phyloP scores from a whole-genome alignment of 495 filamentous ascomycete species.

The Penicillium psychrofluorescens region DNA sequence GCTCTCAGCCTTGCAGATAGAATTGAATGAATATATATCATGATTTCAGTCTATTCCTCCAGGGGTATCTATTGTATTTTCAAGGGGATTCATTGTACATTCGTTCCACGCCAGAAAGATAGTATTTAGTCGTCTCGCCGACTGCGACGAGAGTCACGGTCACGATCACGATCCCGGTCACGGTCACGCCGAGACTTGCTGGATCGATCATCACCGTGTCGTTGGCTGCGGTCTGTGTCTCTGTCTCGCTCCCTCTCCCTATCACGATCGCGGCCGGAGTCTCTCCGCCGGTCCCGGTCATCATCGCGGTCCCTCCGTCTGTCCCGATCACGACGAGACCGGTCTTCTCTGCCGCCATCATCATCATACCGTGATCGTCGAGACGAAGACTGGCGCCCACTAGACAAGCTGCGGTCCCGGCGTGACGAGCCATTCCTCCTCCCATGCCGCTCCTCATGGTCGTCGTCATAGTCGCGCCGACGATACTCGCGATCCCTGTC shows the following conservation, averaged over 20 bases:
- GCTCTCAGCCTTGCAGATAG: constrained; percentile 1
- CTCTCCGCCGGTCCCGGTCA: constrained; percentile 23
- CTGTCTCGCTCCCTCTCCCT: constrained; percentile 1
- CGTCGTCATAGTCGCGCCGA: constrained; percentile 21
- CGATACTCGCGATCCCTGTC: constrained; percentile 22
- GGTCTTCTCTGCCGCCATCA: constrained; percentile 20
- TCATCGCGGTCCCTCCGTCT: constrained; percentile 20
- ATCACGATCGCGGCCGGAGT: constrained; percentile 23
- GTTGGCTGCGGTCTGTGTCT: constrained; percentile 18
- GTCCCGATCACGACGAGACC: constrained; percentile 20
- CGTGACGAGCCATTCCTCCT: constrained; percentile 25
- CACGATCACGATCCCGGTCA: constrained; percentile 24
- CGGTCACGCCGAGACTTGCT: constrained; percentile 26
- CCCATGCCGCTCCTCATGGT: constrained; percentile 21
- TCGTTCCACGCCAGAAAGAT: background rate
- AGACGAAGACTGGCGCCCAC: constrained; percentile 25
- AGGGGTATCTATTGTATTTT: constrained; percentile 15
- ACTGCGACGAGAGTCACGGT: constrained; percentile 25
- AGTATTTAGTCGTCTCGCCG: constrained; percentile 22
- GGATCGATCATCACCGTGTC: constrained; percentile 27
- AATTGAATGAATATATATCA: constrained; percentile 8
- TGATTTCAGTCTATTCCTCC: constrained; percentile 1
- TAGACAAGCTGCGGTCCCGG: constrained; percentile 28
- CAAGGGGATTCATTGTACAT: background rate
- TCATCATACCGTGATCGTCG: constrained; percentile 25